Base-by-base conservation (phyloP, 2,329 filamentous ascomycete genomes). In the Incumbomyces delicatus region DNA sequence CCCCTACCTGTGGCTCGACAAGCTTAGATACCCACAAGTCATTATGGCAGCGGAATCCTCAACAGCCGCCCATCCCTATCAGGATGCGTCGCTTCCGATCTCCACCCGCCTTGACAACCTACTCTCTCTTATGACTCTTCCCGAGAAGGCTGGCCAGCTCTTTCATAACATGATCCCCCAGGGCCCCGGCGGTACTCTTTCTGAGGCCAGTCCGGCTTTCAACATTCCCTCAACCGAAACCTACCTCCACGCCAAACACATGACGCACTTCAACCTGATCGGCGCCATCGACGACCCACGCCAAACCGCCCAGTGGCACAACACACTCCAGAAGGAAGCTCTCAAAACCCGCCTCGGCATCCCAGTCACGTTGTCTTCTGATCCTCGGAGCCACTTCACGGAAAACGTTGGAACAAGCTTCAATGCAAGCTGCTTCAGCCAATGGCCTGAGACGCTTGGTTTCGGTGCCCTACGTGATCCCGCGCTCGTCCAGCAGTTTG, bases 91-190 rank as follows among this genome's bases (percentile, higher is more conserved):
- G 47, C 76, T 79, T 5, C 66, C 77, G 6, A 68, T 86, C 12
- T 78, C 85, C 43, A 75, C 74, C 41, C 73, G 84, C 49, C 75
- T 87, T 10, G 62, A 74, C 8, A 83, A 87, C 60, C 72, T 88
- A 4, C 65, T 88, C 44, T 75, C 75, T 11, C 76, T 80, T 18
- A 88, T 88, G 84, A 85, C 80, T 0, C 74, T 85, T 46, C 72
- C 83, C 57, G 84, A 88, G 50, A 88, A 88, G 66, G 75, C 78
- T 37, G 73, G 80, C 1, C 84, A 87, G 60, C 68, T 83, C 54
- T 71, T 82, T 22, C 80, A 83, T 32, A 32, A 35, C 43, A 49
- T 29, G 49, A 39, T 45, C 20, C 6, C 20, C 6, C 18, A 45
- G 13, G 42, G 47, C 5, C 42, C 34, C 16, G 17, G 35, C 8